Percentiles rank a stretch among this genome's conserved stretches.
phyloP scores from a whole-genome alignment of 371 early-diverging fungal genomes.

The Mucor irregularis region DNA sequence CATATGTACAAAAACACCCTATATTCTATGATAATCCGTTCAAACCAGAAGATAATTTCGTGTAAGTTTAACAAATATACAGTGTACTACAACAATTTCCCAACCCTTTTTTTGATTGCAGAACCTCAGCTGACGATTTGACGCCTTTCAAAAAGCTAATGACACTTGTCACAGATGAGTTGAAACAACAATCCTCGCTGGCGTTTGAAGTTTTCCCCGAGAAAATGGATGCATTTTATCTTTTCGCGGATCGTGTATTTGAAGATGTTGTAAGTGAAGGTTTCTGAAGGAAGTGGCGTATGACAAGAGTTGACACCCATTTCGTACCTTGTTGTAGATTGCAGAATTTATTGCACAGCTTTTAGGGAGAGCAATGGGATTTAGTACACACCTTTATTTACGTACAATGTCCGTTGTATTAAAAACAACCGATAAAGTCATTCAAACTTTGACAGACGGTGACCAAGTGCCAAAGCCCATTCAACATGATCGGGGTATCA shows the following conservation, averaged over 20 bases:
- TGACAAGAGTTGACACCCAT: neutral
- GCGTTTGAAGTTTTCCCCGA: constrained; percentile 71
- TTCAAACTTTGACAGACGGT: constrained; percentile 53
- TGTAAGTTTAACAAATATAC: constrained; percentile 41
- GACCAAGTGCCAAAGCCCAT: constrained; percentile 27
- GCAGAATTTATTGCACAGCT: constrained; percentile 48
- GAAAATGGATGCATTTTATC: constrained; percentile 59
- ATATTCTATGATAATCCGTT: constrained; percentile 83
- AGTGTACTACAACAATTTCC: no score
- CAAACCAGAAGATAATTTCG: constrained; percentile 60
- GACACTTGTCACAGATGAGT: constrained; percentile 49
- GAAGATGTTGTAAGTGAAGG: constrained; percentile 64
- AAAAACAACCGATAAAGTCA: constrained; percentile 22
- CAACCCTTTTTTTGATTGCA: neutral
- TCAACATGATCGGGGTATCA: constrained; percentile 38
- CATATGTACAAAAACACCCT: constrained; percentile 83
- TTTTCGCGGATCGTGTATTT: constrained; percentile 64
- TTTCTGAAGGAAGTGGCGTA: neutral
- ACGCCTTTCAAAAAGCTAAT: constrained; percentile 47
- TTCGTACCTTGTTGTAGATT: constrained; percentile 30
- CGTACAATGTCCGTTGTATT: constrained; percentile 35
- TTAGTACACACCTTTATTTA: constrained; percentile 36
- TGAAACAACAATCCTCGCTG: constrained; percentile 63
- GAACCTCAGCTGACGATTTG: constrained; percentile 29
- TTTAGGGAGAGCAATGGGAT: constrained; percentile 37